Base-by-base conservation (phyloP, 495 filamentous ascomycete genomes). In the Neurospora sp. region DNA sequence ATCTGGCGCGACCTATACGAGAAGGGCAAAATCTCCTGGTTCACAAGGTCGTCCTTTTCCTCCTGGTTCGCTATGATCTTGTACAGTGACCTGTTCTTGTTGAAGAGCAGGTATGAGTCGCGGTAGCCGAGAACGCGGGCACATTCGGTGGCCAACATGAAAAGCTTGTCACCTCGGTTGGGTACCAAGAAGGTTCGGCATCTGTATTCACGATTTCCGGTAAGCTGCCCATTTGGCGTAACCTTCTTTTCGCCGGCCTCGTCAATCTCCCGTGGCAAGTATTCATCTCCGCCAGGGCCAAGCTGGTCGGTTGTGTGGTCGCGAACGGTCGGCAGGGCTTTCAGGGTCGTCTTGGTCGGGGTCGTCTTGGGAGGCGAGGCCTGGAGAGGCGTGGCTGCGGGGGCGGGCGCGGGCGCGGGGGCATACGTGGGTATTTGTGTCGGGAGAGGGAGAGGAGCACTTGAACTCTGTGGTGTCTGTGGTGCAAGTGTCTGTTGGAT, bases 111-210 rank as follows among this genome's bases (percentile, higher is more conserved):
- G 81, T 99, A 99, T 18, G 96, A 99, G 80, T 99, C 96, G 72
- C 96, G 89, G 79, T 99, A 99, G 37, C 93, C 93, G 37, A 99
- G 85, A 7, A 98, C 95, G 69, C 96, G 88, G 11, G 96, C 96
- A 80, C 96, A 99, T 83, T 99, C 96, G 42, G 96, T 99, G 61
- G 96, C 96, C 53, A 98, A 88, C 96, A 99, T 99, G 81, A 98
- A 99, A 11, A 98, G 86, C 82, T 99, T 99, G 68, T 93, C 90
- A 3, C 92, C 93, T 71, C 96, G 87, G 74, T 94, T 88, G 14
- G 95, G 94, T 12, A 99, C 96, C 72, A 90, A 89, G 79, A 99
- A 99, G 0, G 94, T 98, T 72, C 95, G 87, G 81, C 95, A 98
- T 77, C 92, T 90, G 79, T 97, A 99, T 77, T 97, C 92, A 74